Conservation (phyloP, 495 filamentous ascomycete genomes). For the Symbiotaphrina buchneri region DNA sequence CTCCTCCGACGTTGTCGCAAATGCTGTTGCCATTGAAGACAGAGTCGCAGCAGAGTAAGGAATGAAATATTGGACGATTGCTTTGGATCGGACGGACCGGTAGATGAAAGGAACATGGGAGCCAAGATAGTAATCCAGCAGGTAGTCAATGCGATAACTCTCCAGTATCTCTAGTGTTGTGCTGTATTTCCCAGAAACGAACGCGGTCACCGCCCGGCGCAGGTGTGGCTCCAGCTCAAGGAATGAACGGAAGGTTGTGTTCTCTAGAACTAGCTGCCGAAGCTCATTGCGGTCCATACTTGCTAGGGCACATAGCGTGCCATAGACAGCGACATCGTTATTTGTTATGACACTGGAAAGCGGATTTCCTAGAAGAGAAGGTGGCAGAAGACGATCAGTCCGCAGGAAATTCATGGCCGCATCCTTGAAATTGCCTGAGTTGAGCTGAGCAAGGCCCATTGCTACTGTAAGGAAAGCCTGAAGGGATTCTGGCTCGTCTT, state of each 20-base stretch:
- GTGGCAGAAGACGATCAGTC: too few species aligned
- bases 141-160: slow-evolving; percentile 58
- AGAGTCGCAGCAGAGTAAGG: slow-evolving; percentile 18
- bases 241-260: slow-evolving; percentile 56
- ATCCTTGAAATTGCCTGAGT: slow-evolving; percentile 36
- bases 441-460: slow-evolving; percentile 48
- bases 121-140: slow-evolving; percentile 75
- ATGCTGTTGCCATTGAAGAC: slow-evolving; percentile 14
- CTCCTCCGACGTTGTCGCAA: slow-evolving; percentile 18
- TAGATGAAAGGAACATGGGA: slow-evolving; percentile 49
- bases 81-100: slow-evolving; percentile 56
- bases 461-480: slow-evolving; percentile 28
- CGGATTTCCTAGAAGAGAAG: slow-evolving; percentile 21
- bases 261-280: slow-evolving; percentile 56
- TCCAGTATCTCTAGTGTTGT: slow-evolving; percentile 65
- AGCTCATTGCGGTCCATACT: slow-evolving; percentile 65
- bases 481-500: too few species aligned
- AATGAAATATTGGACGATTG: slow-evolving; percentile 67
- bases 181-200: slow-evolving; percentile 72
- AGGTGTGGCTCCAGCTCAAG: slow-evolving; percentile 89
- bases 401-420: slow-evolving; percentile 53
- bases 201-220: slow-evolving; percentile 69
- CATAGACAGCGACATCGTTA: slow-evolving; percentile 86
- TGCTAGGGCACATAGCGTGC: slow-evolving; percentile 73
- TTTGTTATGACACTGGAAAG: slow-evolving; percentile 55